Percentiles rank a stretch among this genome's conserved stretches.
These are phyloP conservation scores for Ceratocystis colombiana DNA, from an alignment of 2,329 filamentous ascomycete genomes.

Conservation along the genomic window DNA sequence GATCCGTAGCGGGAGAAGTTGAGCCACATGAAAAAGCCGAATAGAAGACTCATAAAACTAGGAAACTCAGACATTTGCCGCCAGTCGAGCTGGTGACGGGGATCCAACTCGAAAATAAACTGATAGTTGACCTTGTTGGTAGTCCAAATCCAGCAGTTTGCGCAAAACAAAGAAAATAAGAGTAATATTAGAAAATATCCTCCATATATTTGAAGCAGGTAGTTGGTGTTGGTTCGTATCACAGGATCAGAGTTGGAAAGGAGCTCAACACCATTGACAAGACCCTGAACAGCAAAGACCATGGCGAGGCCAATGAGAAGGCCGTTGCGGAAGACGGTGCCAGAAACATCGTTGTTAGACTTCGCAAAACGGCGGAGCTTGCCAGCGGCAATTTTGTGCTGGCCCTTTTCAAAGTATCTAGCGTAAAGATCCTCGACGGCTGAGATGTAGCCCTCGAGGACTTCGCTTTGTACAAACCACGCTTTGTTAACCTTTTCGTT, in stretches of 20 bases:
- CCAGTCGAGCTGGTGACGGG: conserved; percentile 78
- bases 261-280: conserved; percentile 50
- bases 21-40: conserved; percentile 76
- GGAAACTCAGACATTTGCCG: conserved; percentile 78
- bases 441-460: conserved; percentile 68
- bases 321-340: conserved; percentile 52
- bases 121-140: conserved; percentile 84
- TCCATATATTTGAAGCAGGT: conserved; percentile 78
- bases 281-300: conserved; percentile 56
- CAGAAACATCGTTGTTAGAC: conserved; percentile 38
- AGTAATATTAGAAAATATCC: conserved; percentile 81
- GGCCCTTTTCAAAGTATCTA: conserved; percentile 86
- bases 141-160: conserved; percentile 77
- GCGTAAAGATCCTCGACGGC: conserved; percentile 85
- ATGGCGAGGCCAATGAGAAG: conserved; percentile 58
- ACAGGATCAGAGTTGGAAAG: conserved; percentile 40
- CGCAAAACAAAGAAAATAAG: conserved; percentile 71
- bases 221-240: conserved; percentile 48
- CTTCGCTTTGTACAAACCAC: conserved; percentile 83
- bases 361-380: conserved; percentile 68
- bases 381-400: conserved; percentile 79
- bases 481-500: conserved; percentile 82
- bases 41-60: conserved; percentile 66
- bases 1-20: conserved; percentile 67
- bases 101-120: conserved; percentile 95